phyloP scores from a whole-genome alignment of 768 basidiomycete genomes.

The Mycena albidolilacea region DNA sequence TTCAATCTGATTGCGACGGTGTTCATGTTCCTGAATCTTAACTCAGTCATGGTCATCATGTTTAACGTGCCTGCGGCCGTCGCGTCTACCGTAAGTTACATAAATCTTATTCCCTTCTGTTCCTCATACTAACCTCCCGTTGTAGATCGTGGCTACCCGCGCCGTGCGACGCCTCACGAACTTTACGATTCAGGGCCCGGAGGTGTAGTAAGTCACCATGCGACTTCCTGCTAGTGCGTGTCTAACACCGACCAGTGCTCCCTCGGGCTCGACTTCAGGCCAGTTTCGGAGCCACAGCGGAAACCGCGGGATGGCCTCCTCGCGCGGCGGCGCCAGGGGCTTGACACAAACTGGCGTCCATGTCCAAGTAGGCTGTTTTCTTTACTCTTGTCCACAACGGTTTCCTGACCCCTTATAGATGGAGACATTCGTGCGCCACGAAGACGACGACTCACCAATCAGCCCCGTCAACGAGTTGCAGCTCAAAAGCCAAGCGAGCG shows the following conservation, averaged over 20 bases:
- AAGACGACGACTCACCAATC: conserved; percentile 42
- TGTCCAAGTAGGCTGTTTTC: conserved; percentile 55
- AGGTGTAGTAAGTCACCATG: conserved; percentile 58
- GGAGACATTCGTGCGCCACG: conserved; percentile 63
- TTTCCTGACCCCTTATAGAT: conserved; percentile 49
- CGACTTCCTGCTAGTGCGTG: not conserved
- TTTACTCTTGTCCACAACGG: not conserved
- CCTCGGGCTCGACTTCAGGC: conserved; percentile 46
- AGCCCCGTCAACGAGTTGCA: conserved; percentile 39
- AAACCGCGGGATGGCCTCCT: conserved; percentile 43
- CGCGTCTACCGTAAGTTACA: conserved; percentile 59
- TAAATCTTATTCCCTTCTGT: not conserved
- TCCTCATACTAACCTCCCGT: not conserved
- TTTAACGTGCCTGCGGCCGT: conserved; percentile 78
- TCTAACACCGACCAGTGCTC: conserved; percentile 36
- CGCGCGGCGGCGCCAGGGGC: conserved; percentile 37
- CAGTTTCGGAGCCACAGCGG: conserved; percentile 44
- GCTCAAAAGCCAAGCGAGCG: conserved; percentile 50
- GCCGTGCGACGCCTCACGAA: conserved; percentile 73
- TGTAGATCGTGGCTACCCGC: conserved; percentile 69
- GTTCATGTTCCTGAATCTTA: conserved; percentile 78
- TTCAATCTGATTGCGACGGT: conserved; percentile 63
- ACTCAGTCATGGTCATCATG: conserved; percentile 76
- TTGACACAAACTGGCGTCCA: conserved; percentile 54
- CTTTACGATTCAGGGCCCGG: conserved; percentile 58